Conservation (phyloP, 2,329 filamentous ascomycete species). For the Canariomyces notabilis region DNA sequence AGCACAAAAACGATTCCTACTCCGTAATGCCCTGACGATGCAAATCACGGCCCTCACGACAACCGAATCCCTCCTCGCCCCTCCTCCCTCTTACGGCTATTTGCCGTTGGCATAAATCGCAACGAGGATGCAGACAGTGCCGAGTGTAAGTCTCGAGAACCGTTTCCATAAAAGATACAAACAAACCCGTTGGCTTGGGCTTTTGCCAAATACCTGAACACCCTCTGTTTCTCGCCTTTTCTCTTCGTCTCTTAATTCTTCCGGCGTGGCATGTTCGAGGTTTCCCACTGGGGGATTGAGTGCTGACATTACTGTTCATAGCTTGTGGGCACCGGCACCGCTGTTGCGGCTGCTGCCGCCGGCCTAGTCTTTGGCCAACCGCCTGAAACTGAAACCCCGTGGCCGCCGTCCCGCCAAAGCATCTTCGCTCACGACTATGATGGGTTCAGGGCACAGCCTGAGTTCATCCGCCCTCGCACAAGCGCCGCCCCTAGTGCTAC, state of each 20-base stretch:
- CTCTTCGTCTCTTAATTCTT: no score
- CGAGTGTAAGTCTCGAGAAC: constrained; percentile 40
- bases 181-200: constrained; percentile 1
- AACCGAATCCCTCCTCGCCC: constrained; percentile 29
- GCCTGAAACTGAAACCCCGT: constrained; percentile 35
- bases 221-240: constrained; percentile 1
- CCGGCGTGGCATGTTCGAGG: no score
- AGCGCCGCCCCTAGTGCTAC: constrained; percentile 36
- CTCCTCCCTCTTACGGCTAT: constrained; percentile 29
- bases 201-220: not conserved
- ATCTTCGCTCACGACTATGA: constrained; percentile 30
- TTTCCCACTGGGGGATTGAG: no score
- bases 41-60: constrained; percentile 32
- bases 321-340: constrained; percentile 59
- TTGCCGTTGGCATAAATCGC: constrained; percentile 29
- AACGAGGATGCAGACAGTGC: constrained; percentile 36
- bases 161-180: constrained; percentile 5
- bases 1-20: constrained; percentile 8
- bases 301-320: constrained; percentile 29
- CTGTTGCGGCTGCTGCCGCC: constrained; percentile 54
- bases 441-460: constrained; percentile 25
- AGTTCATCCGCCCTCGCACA: constrained; percentile 40
- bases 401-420: constrained; percentile 31
- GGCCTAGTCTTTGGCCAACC: constrained; percentile 56
- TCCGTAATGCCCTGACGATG: constrained; percentile 36